Conservation (phyloP, 2,329 filamentous ascomycete species). For the Hymenoscyphus scutula region DNA sequence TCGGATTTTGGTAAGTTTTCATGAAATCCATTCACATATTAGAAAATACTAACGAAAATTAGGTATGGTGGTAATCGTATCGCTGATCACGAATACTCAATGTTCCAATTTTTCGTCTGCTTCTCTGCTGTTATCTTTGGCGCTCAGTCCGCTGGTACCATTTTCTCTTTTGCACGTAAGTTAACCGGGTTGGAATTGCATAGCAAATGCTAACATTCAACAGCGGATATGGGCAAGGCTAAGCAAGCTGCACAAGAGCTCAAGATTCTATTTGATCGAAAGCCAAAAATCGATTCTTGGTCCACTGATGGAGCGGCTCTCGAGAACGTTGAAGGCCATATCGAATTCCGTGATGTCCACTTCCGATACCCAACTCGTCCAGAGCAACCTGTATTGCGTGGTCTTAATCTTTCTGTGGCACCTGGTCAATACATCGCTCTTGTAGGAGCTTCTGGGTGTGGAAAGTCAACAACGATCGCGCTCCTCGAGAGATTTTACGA, state of each 20-base stretch:
- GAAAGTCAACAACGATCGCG: slow-evolving; percentile 91
- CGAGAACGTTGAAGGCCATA: slow-evolving; percentile 64
- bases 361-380: slow-evolving; percentile 92
- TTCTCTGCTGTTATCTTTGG: slow-evolving; percentile 88
- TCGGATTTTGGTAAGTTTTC: slow-evolving; percentile 70
- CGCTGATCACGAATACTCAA: slow-evolving; percentile 64
- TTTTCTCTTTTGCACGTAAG: slow-evolving; percentile 76
- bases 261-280: slow-evolving; percentile 78
- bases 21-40: neutral
- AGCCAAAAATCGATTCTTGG: slow-evolving; percentile 81
- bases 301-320: slow-evolving; percentile 64
- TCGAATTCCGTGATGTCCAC: slow-evolving; percentile 91
- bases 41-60: neutral
- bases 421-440: slow-evolving; percentile 84
- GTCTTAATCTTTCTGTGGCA: slow-evolving; percentile 70
- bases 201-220: slow-evolving; percentile 18
- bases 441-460: slow-evolving; percentile 91
- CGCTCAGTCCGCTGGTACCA: slow-evolving; percentile 83
- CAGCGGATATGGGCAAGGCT: slow-evolving; percentile 84
- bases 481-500: slow-evolving; percentile 95
- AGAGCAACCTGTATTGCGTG: slow-evolving; percentile 87
- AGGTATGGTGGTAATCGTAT: slow-evolving; percentile 75
- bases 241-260: slow-evolving; percentile 78
- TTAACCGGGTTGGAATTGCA: slow-evolving; percentile 3
- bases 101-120: slow-evolving; percentile 90